phyloP scores from a whole-genome alignment of 768 basidiomycete genomes.

The Lactarius pseudohatsudake region DNA sequence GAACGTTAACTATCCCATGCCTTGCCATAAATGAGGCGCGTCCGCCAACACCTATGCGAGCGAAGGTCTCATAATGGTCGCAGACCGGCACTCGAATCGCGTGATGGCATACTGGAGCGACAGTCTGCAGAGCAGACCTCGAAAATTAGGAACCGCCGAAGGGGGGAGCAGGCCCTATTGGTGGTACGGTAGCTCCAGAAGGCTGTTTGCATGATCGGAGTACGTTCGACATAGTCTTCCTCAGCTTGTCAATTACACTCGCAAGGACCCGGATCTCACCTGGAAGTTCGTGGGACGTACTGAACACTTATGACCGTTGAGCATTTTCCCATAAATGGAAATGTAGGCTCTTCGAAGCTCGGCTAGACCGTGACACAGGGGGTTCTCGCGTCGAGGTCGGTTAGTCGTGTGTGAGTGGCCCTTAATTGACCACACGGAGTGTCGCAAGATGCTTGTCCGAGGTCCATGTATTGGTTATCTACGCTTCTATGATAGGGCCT shows the following conservation, averaged over 20 bases:
- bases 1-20: too few species aligned
- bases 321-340: neutral
- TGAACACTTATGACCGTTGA: neutral
- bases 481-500: neutral
- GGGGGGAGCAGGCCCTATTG: too few species aligned
- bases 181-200: too few species aligned
- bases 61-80: neutral
- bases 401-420: neutral
- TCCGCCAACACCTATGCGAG: too few species aligned
- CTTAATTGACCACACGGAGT: neutral
- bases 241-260: neutral
- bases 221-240: neutral
- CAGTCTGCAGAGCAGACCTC: too few species aligned
- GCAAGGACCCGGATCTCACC: neutral
- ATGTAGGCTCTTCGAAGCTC: neutral
- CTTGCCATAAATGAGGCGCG: too few species aligned
- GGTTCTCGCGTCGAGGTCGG: neutral
- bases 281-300: neutral
- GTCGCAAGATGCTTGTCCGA: neutral
- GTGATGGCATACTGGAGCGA: too few species aligned
- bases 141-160: too few species aligned
- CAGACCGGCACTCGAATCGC: too few species aligned
- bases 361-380: too few species aligned
- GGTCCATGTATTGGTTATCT: neutral
- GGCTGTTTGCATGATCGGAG: too few species aligned